A percentile compares a stretch with the other conserved stretches of the same genome.
Conservation (phyloP, 179 eudicot genomes). For the Spinacia oleracea region DNA sequence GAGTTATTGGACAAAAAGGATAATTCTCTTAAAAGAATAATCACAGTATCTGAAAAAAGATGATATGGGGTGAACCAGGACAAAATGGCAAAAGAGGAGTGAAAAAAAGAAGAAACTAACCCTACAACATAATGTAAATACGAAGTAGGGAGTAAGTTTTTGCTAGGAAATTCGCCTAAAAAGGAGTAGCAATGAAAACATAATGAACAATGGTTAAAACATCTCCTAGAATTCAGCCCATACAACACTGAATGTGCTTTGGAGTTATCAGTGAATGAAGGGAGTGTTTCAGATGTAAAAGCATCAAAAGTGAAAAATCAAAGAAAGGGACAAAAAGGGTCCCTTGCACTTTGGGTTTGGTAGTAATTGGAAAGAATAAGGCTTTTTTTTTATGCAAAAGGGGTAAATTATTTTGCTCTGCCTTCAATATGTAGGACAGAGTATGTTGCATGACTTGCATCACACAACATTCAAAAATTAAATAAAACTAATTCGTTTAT, state of each 20-base stretch:
- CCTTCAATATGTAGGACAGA: slow-evolving; percentile 21
- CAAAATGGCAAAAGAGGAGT: slow-evolving; percentile 4
- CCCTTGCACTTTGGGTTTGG: slow-evolving; percentile 14
- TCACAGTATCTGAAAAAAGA: neutral
- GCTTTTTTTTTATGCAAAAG: slow-evolving; percentile 8
- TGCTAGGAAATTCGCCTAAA: neutral
- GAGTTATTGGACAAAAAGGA: neutral
- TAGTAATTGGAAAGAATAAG: slow-evolving; percentile 2
- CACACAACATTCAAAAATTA: neutral
- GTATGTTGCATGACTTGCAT: neutral
- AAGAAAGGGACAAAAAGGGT: slow-evolving; percentile 16
- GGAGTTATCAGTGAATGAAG: slow-evolving; percentile 19
- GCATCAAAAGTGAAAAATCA: slow-evolving; percentile 21
- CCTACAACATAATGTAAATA: slow-evolving; percentile 3
- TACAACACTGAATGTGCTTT: slow-evolving; percentile 17
- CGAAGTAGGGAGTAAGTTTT: no score
- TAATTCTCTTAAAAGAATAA: neutral
- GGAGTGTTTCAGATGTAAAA: slow-evolving; percentile 15
- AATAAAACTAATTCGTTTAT: neutral
- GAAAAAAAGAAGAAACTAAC: slow-evolving; percentile 1
- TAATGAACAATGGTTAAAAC: slow-evolving; percentile 4
- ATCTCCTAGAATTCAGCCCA: slow-evolving; percentile 31
- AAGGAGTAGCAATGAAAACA: slow-evolving; percentile 15
- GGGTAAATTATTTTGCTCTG: slow-evolving; percentile 3
- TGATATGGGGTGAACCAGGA: neutral